Evolutionary conservation across 495 filamentous ascomycete genomes (phyloP), one percentile per base, ranked within the genome.

Genomic region (Neurospora sp.): DNA sequence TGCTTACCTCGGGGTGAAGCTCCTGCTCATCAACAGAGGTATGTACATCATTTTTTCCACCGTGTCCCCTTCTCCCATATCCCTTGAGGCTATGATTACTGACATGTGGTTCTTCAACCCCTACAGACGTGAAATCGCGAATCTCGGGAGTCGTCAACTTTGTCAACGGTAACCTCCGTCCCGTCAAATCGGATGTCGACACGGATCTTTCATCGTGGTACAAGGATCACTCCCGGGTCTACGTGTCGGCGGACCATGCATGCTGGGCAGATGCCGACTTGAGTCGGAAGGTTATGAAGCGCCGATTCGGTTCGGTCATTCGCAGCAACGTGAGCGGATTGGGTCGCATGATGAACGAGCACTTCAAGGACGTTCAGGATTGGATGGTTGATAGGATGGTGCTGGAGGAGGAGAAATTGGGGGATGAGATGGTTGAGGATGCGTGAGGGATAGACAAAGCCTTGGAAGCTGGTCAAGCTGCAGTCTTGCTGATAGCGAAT

Each of bases 11-110:
- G 91, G 90, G 0, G 84, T 93, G 27, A 89, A 91, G 69, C 84
- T 90, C n/a, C 85, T 94, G 2, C 80, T 94, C 5, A 89, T 89
- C 35, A 88, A 89, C 72, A 82, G 91, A 81, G 88, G 91, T 92
- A 81, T 71, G 83, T 20, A 20, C 42, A 46, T 44, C 31, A 14
- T 31, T 31, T 31, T 31, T 31, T 31, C 27, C 27, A 31, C 27
- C 27, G 27, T 31, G 27, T 31, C 27, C 27, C 27, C 27, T 31
- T 31, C 69, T 40, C 42, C 46, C 31, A 31, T 39, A 38, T 53
- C 11, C 5, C 16, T n/a, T n/a, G 22, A 18, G 3, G 27, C 22
- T 53, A 37, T 59, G 59, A 73, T 77, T 35, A 77, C 74, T 69
- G 37, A 42, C 39, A 5, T 3, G 39, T 14, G 10, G 2, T 22